Evolutionary conservation across 805 yeast genomes (phyloP), one percentile per base, ranked within the genome.

Genomic region (Priceomyces haplophilus): DNA sequence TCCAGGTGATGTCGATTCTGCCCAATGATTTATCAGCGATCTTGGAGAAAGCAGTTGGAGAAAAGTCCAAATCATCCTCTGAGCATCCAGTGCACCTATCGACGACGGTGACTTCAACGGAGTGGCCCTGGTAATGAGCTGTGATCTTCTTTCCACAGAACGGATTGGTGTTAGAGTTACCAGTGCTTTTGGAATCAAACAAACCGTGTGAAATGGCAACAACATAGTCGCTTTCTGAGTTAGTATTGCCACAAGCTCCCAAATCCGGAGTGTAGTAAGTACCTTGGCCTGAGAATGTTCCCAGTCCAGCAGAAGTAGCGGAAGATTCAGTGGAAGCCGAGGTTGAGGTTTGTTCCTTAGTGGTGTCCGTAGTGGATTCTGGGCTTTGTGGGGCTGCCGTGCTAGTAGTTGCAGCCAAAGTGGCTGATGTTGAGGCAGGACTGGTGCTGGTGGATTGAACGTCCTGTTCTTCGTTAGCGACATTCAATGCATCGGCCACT

Each of bases 81-180:
- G 58, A 48, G 54, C 85, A 81, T 18, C 78, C 82, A 41, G 65
- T 75, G 62, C 85, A 81, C 48, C 73, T 63, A 61, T 80, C 85
- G 31, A 69, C 75, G 38, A 80, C 80, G 17, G 75, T 73, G 38
- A 80, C 85, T 34, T 65, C 69, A 44, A 79, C 83, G 12, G 79
- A 62, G 54, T 75, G 75, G 38, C 76, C 80, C 44, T 62, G 60
- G 52, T 71, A 73, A 52, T 52, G 53, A 29, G 78, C 77, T 37
- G 59, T 62, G 52, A 79, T 76, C 53, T 69, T 58, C 59, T 68
- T 72, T 41, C 83, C 83, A 59, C 85, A 79, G 53, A 68, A 65
- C 50, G 76, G 66, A 59, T 69, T 71, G 45, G 69, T 55, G 51
- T 74, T 78, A 3, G 73, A 65, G 55, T 68, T 65, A 16, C 61